Percentiles rank a stretch among this genome's conserved stretches.
Conservation (phyloP, 2,329 filamentous ascomycete genomes). For the Aspergillus sp. region DNA sequence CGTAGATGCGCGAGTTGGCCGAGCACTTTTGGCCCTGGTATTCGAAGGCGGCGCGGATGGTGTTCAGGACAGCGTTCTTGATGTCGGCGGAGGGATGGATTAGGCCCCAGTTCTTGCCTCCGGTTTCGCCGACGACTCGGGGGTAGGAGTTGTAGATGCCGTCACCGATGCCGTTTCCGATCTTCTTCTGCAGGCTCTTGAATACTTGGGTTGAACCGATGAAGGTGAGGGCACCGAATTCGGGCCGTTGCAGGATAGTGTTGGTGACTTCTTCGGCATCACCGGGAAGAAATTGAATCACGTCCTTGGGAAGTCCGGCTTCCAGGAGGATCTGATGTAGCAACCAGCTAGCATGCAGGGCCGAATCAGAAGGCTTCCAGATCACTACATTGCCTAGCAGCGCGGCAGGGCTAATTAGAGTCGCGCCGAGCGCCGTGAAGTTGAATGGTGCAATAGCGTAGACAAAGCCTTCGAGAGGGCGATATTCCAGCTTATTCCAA, state of each 20-base stretch:
- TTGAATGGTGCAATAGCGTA: conserved; percentile 95
- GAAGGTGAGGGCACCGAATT: conserved; percentile 88
- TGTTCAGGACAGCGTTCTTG: conserved; percentile 75
- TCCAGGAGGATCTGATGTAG: conserved; percentile 86
- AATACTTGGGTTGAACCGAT: conserved; percentile 91
- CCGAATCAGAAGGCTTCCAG: conserved; percentile 88
- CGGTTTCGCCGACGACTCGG: conserved; percentile 84
- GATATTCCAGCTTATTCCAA: conserved; percentile 66
- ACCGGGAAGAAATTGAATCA: conserved; percentile 90
- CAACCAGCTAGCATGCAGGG: conserved; percentile 83
- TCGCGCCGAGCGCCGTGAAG: conserved; percentile 91
- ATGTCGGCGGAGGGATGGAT: conserved; percentile 75
- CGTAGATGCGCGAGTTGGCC: conserved; percentile 76
- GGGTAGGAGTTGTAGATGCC: conserved; percentile 82
- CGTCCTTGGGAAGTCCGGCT: conserved; percentile 80
- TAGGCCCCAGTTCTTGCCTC: conserved; percentile 90
- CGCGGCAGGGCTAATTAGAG: conserved; percentile 79
- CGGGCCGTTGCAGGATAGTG: conserved; percentile 68
- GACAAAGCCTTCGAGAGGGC: conserved; percentile 91
- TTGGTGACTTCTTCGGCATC: conserved; percentile 80
- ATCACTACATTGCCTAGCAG: conserved; percentile 90
- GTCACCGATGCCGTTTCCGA: conserved; percentile 75
- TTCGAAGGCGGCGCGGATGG: conserved; percentile 81
- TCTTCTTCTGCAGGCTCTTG: conserved; percentile 80
- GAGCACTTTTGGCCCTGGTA: conserved; percentile 91